Percentiles rank a stretch among this genome's conserved stretches.
Conservation (phyloP, 176 grass and related monocot genomes). For the Bothriochloa decipiens region DNA sequence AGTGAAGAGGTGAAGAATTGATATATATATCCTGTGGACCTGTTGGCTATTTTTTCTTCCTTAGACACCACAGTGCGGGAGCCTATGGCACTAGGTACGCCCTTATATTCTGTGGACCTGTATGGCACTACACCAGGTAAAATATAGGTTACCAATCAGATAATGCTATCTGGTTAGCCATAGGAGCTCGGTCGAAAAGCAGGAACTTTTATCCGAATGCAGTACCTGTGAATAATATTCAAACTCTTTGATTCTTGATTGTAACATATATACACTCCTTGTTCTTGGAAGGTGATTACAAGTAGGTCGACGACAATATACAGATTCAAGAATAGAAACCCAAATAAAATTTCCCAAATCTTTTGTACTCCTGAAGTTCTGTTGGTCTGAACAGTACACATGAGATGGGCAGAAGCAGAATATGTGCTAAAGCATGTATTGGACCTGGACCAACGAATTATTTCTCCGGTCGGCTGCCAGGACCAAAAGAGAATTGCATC, state of each 20-base stretch:
- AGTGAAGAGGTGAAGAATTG: neutral
- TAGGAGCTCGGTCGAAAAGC: neutral
- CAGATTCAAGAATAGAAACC: neutral
- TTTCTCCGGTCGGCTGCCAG: slow-evolving; percentile 27
- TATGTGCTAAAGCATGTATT: slow-evolving; percentile 48
- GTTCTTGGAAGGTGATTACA: neutral
- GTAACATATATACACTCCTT: neutral
- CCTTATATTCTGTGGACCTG: slow-evolving; percentile 11
- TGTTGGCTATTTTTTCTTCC: too few relatives aligned
- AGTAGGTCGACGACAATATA: neutral
- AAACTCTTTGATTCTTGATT: neutral
- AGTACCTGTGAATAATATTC: neutral
- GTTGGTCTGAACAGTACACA: slow-evolving; percentile 26
- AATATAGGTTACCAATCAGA: neutral
- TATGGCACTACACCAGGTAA: neutral
- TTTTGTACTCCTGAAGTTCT: slow-evolving; percentile 9
- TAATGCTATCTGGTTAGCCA: neutral
- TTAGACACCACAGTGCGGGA: too few relatives aligned
- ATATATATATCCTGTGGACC: neutral
- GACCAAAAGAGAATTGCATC: slow-evolving; percentile 33
- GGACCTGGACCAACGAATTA: slow-evolving; percentile 35
- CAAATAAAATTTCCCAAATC: neutral
- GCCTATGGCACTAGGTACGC: too few relatives aligned
- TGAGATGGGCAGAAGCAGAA: slow-evolving; percentile 38
- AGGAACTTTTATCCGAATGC: neutral